These are phyloP conservation scores for Blastocystis sp. DNA, from an alignment of 352 stramenopile species.

Conservation along the genomic window DNA sequence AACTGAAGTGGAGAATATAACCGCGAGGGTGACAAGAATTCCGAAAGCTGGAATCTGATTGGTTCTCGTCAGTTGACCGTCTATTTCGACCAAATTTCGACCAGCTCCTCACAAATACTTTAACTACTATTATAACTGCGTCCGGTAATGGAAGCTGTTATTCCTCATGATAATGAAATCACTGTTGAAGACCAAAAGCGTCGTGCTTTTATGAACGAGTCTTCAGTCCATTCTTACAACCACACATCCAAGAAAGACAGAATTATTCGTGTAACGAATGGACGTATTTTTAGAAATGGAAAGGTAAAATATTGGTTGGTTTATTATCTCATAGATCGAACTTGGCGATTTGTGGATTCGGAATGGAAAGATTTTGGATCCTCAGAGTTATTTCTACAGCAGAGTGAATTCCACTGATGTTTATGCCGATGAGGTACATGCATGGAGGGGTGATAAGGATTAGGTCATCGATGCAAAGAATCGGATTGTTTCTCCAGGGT, in stretches of 20 bases:
- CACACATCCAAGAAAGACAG: slow-evolving; percentile 52
- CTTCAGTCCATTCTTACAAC: slow-evolving; percentile 60
- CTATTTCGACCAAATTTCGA: background rate
- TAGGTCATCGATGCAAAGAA: slow-evolving; percentile 65
- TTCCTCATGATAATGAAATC: background rate
- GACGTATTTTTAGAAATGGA: slow-evolving; percentile 60
- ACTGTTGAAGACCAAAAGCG: slow-evolving; percentile 41
- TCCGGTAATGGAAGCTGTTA: background rate
- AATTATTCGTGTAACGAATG: slow-evolving; percentile 58
- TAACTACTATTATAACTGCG: background rate
- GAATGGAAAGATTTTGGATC: slow-evolving; percentile 61
- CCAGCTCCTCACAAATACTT: background rate
- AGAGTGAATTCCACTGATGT: slow-evolving; percentile 54
- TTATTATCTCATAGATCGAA: slow-evolving; percentile 48
- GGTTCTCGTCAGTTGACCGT: background rate
- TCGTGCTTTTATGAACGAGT: slow-evolving; percentile 59
- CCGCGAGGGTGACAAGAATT: background rate
- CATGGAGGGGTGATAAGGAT: background rate
- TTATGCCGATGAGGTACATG: slow-evolving; percentile 36
- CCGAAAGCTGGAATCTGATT: slow-evolving; percentile 14
- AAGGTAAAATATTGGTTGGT: slow-evolving; percentile 1
- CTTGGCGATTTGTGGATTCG: slow-evolving; percentile 53
- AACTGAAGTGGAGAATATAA: background rate
- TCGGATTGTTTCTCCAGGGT: slow-evolving; percentile 77
- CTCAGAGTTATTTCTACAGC: slow-evolving; percentile 65